Evolutionary conservation across 2,329 filamentous ascomycete species (phyloP).

Genomic region (Colletotrichum eremochloae): DNA sequence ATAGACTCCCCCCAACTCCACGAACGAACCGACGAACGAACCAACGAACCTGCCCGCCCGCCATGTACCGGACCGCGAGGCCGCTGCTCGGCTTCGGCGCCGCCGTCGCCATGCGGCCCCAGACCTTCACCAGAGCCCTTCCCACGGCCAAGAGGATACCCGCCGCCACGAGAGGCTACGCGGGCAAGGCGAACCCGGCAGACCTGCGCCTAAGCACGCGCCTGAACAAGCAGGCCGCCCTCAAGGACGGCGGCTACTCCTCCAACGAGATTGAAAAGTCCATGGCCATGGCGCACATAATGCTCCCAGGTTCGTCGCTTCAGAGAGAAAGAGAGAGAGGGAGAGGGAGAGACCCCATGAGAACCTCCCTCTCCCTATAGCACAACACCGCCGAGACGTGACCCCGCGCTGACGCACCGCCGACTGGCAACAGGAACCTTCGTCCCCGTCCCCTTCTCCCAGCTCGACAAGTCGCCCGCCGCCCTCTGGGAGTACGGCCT

Average conservation of each 20-base stretch:
- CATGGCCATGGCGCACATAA: conserved; percentile 11
- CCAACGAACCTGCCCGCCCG: background rate
- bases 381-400: background rate
- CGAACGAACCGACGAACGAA: background rate
- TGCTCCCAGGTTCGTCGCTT: conserved; percentile 30
- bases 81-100: conserved; percentile 34
- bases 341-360: background rate
- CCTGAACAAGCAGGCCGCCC: conserved; percentile 10
- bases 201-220: conserved; percentile 21
- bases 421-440: conserved; percentile 58
- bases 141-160: conserved; percentile 31
- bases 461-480: conserved; percentile 48
- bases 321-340: background rate
- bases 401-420: conserved; percentile 1
- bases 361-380: background rate
- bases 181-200: conserved; percentile 9
- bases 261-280: conserved; percentile 20
- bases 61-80: conserved; percentile 38
- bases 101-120: conserved; percentile 11
- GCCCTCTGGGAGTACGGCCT: conserved; percentile 54
- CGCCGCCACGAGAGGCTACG: conserved; percentile 25
- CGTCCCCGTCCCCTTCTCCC: conserved; percentile 57
- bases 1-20: background rate
- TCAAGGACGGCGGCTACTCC: conserved; percentile 1
- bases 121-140: conserved; percentile 7